phyloP scores from a whole-genome alignment of 73 alveolate genomes.

The Strombidium stylifer region DNA sequence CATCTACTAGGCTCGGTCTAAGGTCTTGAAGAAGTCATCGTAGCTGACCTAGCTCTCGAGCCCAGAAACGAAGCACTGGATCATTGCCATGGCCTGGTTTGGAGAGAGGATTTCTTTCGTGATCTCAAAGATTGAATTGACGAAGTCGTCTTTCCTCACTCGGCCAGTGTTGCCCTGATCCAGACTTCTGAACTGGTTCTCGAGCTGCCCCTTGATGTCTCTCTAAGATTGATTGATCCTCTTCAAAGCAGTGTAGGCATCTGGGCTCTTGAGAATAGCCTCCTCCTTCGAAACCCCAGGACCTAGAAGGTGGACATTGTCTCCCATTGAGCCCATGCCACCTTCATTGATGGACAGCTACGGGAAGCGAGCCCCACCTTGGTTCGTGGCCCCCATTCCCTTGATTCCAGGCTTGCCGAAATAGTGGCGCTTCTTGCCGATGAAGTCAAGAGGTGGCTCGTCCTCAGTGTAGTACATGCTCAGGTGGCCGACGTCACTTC shows the following conservation, averaged over 20 bases:
- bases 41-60: constrained; percentile 37
- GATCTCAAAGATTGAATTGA: constrained; percentile 29
- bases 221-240: constrained; percentile 21
- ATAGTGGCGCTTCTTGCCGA: constrained; percentile 68
- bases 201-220: constrained; percentile 20
- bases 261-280: constrained; percentile 25
- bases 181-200: constrained; percentile 19
- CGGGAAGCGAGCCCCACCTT: too few relatives aligned
- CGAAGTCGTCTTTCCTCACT: constrained; percentile 31
- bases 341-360: too few relatives aligned
- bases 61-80: constrained; percentile 32
- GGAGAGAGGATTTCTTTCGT: constrained; percentile 10
- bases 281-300: constrained; percentile 27
- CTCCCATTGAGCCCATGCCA: constrained; percentile 14
- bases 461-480: constrained; percentile 64
- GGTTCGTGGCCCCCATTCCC: too few relatives aligned
- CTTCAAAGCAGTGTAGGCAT: constrained; percentile 29
- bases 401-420: constrained; percentile 70
- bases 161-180: constrained; percentile 39
- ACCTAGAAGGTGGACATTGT: constrained; percentile 33
- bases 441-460: constrained; percentile 56
- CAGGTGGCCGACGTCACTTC: constrained; percentile 12
- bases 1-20: too few relatives aligned
- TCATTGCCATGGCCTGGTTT: constrained; percentile 15
- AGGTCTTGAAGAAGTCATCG: constrained; percentile 41